phyloP scores from a whole-genome alignment of 805 yeast genomes.

The Hyphopichia homilentoma region DNA sequence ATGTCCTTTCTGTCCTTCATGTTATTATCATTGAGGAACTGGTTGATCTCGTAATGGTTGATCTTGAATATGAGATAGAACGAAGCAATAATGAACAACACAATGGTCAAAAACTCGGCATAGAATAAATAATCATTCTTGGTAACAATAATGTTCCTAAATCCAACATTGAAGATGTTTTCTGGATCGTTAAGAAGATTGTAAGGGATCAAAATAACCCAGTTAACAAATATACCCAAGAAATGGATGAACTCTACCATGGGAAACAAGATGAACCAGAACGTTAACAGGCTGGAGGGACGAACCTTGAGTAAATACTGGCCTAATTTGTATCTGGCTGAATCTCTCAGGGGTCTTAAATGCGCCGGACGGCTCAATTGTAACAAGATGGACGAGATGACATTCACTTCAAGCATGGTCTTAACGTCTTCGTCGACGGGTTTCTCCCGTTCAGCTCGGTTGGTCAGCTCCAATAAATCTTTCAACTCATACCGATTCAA shows the following conservation, averaged over 20 bases:
- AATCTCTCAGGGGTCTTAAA: constrained; percentile 12
- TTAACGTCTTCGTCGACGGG: constrained; percentile 4
- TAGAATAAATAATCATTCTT: constrained; percentile 48
- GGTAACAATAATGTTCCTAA: constrained; percentile 10
- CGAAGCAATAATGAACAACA: constrained; percentile 49
- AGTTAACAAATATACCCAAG: constrained; percentile 14
- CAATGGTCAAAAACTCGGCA: constrained; percentile 51
- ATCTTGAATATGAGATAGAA: constrained; percentile 15
- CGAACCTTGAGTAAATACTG: constrained; percentile 29
- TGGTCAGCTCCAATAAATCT: constrained; percentile 37
- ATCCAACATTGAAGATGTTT: constrained; percentile 4
- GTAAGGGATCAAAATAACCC: constrained; percentile 18
- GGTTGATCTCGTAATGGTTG: constrained; percentile 8
- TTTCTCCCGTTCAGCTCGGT: not conserved
- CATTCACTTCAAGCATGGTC: constrained; percentile 24
- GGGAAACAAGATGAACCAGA: constrained; percentile 25
- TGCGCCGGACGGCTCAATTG: constrained; percentile 9
- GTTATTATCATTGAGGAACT: not conserved
- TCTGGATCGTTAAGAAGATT: constrained; percentile 9
- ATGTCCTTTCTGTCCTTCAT: constrained; percentile 1
- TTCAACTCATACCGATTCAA: constrained; percentile 58
- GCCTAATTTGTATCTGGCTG: constrained; percentile 27
- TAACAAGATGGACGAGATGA: constrained; percentile 21
- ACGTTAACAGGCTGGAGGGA: constrained; percentile 31
- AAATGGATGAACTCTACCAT: constrained; percentile 10